A percentile compares a stretch with the other conserved stretches of the same genome.
Evolutionary conservation across 2,329 filamentous ascomycete genomes (phyloP).

Genomic region (Aureobasidium sp.): DNA sequence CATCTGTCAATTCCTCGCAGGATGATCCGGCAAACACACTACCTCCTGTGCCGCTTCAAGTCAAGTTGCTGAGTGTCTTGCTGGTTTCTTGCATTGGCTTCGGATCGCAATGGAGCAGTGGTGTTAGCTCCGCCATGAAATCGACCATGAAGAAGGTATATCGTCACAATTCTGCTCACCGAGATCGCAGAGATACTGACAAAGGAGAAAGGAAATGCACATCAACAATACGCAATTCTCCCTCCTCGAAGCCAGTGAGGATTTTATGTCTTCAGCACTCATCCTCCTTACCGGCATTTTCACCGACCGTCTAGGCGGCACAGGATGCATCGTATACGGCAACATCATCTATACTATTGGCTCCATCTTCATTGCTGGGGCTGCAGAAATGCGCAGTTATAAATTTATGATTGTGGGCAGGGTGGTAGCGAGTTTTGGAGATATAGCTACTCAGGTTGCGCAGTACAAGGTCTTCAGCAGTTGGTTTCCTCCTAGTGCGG

Average conservation of each 20-base stretch:
- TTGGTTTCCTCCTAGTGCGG: slow-evolving; percentile 56
- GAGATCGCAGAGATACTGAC: neutral
- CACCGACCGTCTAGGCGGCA: slow-evolving; percentile 54
- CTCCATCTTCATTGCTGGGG: slow-evolving; percentile 53
- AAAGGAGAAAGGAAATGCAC: slow-evolving; percentile 35
- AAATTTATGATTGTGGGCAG: slow-evolving; percentile 54
- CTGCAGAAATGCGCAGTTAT: slow-evolving; percentile 50
- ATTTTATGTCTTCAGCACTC: slow-evolving; percentile 54
- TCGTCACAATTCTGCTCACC: neutral
- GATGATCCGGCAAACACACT: neutral
- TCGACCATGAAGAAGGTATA: slow-evolving; percentile 50
- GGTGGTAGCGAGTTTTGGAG: slow-evolving; percentile 52
- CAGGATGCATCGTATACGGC: slow-evolving; percentile 52
- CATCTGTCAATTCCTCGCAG: neutral
- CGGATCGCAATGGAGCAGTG: slow-evolving; percentile 54
- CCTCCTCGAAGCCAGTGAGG: slow-evolving; percentile 52
- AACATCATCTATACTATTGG: slow-evolving; percentile 54
- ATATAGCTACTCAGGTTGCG: slow-evolving; percentile 57
- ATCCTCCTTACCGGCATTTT: slow-evolving; percentile 50
- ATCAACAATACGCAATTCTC: slow-evolving; percentile 57
- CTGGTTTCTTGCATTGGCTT: slow-evolving; percentile 52
- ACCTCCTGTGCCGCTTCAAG: slow-evolving; percentile 24
- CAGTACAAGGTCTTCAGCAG: slow-evolving; percentile 60
- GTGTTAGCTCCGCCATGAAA: slow-evolving; percentile 56
- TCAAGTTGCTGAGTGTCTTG: slow-evolving; percentile 39